Conservation (phyloP, 208 protist species). For the Naegleria lovaniensis region DNA sequence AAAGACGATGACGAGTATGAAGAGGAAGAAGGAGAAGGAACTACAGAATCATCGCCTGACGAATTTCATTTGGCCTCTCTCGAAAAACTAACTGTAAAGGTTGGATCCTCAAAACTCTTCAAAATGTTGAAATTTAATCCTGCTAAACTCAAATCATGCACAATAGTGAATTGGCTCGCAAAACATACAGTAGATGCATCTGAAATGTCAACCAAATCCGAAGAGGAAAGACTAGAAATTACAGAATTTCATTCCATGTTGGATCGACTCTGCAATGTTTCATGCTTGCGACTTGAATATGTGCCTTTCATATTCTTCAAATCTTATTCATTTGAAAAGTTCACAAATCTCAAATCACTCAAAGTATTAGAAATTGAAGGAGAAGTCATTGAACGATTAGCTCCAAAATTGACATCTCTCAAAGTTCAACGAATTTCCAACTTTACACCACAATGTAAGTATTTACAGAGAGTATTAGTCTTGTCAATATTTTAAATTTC, state of each 20-base stretch:
- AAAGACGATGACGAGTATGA: background rate
- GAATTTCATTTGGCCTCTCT: background rate
- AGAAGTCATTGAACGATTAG: background rate
- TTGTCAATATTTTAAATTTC: too few relatives aligned
- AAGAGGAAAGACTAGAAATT: background rate
- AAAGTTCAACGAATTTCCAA: background rate
- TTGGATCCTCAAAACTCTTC: background rate
- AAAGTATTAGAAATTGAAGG: background rate
- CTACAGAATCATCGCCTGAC: too few relatives aligned
- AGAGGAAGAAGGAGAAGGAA: background rate
- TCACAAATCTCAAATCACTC: background rate
- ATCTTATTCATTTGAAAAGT: background rate
- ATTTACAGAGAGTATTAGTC: too few relatives aligned
- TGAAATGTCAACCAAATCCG: background rate
- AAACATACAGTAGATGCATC: background rate
- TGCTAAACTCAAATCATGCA: background rate
- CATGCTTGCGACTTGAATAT: background rate
- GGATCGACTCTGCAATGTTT: background rate
- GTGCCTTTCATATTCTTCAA: background rate
- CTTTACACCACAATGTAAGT: background rate
- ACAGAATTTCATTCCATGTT: background rate
- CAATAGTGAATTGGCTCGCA: background rate
- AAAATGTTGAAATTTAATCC: background rate
- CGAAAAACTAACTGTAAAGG: background rate
- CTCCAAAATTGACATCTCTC: background rate